Percentiles rank a stretch among this genome's conserved stretches.
Evolutionary conservation across 2,329 filamentous ascomycete genomes (phyloP).

Genomic region (Ceratocystis eucalypticola): DNA sequence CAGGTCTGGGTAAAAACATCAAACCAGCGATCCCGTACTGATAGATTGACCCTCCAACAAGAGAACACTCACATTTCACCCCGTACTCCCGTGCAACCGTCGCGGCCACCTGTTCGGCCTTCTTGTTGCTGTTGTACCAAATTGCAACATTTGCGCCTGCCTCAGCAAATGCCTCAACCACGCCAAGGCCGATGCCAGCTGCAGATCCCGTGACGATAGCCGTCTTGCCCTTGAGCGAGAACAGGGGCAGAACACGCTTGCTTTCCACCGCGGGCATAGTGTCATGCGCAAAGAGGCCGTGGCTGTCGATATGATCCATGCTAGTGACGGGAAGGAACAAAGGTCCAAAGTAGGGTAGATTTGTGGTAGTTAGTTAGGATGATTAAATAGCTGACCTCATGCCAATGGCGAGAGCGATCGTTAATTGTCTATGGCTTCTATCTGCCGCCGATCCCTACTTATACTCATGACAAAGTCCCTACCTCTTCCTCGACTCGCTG

Average conservation of each 20-base stretch:
- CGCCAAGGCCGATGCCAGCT: constrained; percentile 22
- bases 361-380: not conserved
- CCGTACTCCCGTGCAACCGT: constrained; percentile 28
- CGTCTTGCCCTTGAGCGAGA: constrained; percentile 47
- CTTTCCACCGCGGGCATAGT: constrained; percentile 37
- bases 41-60: not conserved
- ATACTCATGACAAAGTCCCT: not conserved
- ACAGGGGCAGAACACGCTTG: constrained; percentile 47
- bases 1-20: not conserved
- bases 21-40: no score
- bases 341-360: not conserved
- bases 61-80: constrained; percentile 46
- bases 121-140: constrained; percentile 25
- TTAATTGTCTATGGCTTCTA: no score
- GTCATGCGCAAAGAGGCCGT: constrained; percentile 43
- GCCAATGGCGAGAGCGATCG: no score
- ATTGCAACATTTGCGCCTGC: constrained; percentile 26
- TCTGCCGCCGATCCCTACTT: not conserved
- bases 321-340: constrained; percentile 7
- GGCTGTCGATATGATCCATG: constrained; percentile 32
- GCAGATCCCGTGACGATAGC: constrained; percentile 21
- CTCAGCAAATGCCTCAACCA: constrained; percentile 27
- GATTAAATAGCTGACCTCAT: no score
- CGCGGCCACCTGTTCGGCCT: constrained; percentile 23
- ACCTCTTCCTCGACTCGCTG: not conserved